Evolutionary conservation across 2,329 filamentous ascomycete species (phyloP).

Genomic region (Monilinia fructicola): DNA sequence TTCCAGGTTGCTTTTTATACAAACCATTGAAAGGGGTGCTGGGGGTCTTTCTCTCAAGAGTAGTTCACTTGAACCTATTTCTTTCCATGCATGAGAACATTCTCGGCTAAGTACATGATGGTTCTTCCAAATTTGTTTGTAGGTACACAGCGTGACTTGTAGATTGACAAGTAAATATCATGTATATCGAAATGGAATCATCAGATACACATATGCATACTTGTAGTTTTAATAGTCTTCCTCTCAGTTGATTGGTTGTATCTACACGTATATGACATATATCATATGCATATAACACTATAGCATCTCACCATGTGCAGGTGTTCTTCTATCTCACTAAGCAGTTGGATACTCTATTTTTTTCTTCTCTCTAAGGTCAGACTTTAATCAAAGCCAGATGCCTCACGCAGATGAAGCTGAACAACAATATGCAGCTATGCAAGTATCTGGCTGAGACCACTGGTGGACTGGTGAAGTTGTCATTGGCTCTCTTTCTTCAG

Average conservation of each 20-base stretch:
- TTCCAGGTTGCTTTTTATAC: rapidly evolving
- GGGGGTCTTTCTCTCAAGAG: neutral
- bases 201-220: no score
- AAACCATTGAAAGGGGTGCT: no score
- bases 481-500: neutral
- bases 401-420: neutral
- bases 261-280: neutral
- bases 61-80: neutral
- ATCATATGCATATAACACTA: neutral
- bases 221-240: no score
- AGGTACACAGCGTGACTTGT: neutral
- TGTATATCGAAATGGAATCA: neutral
- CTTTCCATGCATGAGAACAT: neutral
- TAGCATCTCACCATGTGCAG: no score
- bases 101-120: no score
- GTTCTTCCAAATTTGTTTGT: neutral
- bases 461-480: no score
- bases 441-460: neutral
- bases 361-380: neutral
- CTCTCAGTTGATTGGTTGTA: no score
- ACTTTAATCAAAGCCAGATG: neutral
- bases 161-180: neutral
- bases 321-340: no score
- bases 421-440: neutral
- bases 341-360: neutral